Evolutionary conservation across 345 rosid genomes (phyloP), one percentile per base, ranked within the genome.

Genomic region (Litchi chinensis): DNA sequence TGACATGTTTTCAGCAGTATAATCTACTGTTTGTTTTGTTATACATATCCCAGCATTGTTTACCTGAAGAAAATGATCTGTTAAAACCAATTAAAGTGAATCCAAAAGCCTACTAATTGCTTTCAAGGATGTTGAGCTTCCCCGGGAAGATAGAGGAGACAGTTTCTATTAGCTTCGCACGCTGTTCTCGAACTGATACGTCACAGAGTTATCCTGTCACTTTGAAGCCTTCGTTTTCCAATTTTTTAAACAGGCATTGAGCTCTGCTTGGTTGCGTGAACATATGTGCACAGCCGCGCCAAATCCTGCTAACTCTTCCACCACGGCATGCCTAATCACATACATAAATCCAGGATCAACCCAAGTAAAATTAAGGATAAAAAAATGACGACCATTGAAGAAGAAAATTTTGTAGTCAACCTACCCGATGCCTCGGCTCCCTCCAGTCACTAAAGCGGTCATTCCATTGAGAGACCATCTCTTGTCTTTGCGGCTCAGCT

Each of bases 21-120:
- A 72, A 48, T 80, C 86, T 16, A 63, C 41, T 0, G 82, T 81
- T 6, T 83, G 84, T 75, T 87, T 89, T 70, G 82, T 54, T 26
- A 85, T 73, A 57, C 65, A 57, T 32, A 82, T 77, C 1, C 86
- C 91, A 5, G 87, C 90, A 82, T 89, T 87, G 76, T 85, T 89
- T 15, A 89, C 85, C 91, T 89, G 57, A 41, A 2, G 40, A 57
- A 11, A 21, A 39, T 54, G 24, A 19, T 40, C 39, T 18, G 16
- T 9, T 68, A 15, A 70, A 18, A 57, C 63, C 24, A 57, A 57
- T 57, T 10, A 50, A 50, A 50, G 15, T 11, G 4, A 50, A 12
- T 3, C 54, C 12, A 4, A 50, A 12, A 12, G 16, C 15, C 15
- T 12, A 11, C 54, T 50, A 50, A 41, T 8, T 52, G 52, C 74